phyloP scores from a whole-genome alignment of 192 early-diverging fungal genomes.

The Entrophospora sp. region DNA sequence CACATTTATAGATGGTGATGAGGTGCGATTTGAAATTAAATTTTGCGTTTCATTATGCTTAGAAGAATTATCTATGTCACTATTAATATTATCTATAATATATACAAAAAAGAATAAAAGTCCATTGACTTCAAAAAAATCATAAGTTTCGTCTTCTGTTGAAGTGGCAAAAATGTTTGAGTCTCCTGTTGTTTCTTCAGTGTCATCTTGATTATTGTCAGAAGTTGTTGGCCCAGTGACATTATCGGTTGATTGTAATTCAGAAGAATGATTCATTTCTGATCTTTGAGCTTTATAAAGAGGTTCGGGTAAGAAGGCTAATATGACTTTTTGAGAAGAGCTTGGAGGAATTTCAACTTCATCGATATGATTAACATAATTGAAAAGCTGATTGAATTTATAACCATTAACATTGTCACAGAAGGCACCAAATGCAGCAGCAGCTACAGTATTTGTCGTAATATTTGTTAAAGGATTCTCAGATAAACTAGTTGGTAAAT shows the following conservation, averaged over 20 bases:
- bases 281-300: conserved; percentile 22
- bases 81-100: conserved; percentile 19
- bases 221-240: background rate
- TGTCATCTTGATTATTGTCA: conserved; percentile 22
- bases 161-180: background rate
- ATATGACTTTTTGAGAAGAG: conserved; percentile 63
- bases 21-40: no score
- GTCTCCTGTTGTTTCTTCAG: conserved; percentile 21
- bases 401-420: conserved; percentile 32
- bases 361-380: conserved; percentile 77
- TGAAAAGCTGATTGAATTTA: conserved; percentile 90
- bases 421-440: conserved; percentile 40
- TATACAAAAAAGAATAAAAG: conserved; percentile 78
- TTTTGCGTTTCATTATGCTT: background rate
- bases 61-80: background rate
- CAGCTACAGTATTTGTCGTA: conserved; percentile 59
- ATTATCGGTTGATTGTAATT: conserved; percentile 1
- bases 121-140: conserved; percentile 68
- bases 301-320: conserved; percentile 66
- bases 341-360: conserved; percentile 56
- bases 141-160: conserved; percentile 49
- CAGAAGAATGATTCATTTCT: conserved; percentile 4
- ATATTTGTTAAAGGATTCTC: conserved; percentile 22
- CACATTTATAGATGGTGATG: no score
- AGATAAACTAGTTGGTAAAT: no score